phyloP scores from a whole-genome alignment of 192 early-diverging fungal species.

The Lunasporangiospora selenospora region DNA sequence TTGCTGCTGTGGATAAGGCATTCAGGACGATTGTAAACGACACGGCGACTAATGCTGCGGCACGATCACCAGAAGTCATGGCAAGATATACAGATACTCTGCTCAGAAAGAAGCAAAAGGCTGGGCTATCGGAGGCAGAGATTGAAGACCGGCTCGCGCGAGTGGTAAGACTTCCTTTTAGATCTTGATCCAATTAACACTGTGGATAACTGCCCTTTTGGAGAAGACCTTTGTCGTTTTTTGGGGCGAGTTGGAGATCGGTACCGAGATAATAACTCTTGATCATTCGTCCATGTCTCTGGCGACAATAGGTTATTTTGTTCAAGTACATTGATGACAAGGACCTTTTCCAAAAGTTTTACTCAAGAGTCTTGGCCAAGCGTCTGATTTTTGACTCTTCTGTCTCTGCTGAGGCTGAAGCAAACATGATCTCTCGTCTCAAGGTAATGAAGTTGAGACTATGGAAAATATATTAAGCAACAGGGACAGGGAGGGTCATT shows the following conservation, averaged over 20 bases:
- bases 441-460: too few relatives aligned
- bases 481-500: too few relatives aligned
- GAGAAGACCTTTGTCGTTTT: neutral
- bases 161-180: slow-evolving; percentile 52
- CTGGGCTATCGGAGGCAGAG: slow-evolving; percentile 63
- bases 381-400: slow-evolving; percentile 78
- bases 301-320: slow-evolving; percentile 57
- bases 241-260: slow-evolving; percentile 17
- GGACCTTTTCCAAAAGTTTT: slow-evolving; percentile 93
- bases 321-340: slow-evolving; percentile 93
- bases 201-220: neutral
- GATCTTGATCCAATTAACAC: neutral
- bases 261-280: neutral
- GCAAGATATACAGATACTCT: slow-evolving; percentile 82
- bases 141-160: slow-evolving; percentile 69
- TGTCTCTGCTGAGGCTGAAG: slow-evolving; percentile 80
- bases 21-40: slow-evolving; percentile 78
- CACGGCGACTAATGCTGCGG: slow-evolving; percentile 51
- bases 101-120: slow-evolving; percentile 67
- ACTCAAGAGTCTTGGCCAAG: slow-evolving; percentile 82
- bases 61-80: slow-evolving; percentile 75
- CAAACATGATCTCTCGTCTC: slow-evolving; percentile 78
- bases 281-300: neutral
- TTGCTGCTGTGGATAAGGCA: slow-evolving; percentile 84
- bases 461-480: too few relatives aligned